Evolutionary conservation across 305 asterid species (phyloP), one percentile per base, ranked within the genome.

Genomic region (Lippia alba): DNA sequence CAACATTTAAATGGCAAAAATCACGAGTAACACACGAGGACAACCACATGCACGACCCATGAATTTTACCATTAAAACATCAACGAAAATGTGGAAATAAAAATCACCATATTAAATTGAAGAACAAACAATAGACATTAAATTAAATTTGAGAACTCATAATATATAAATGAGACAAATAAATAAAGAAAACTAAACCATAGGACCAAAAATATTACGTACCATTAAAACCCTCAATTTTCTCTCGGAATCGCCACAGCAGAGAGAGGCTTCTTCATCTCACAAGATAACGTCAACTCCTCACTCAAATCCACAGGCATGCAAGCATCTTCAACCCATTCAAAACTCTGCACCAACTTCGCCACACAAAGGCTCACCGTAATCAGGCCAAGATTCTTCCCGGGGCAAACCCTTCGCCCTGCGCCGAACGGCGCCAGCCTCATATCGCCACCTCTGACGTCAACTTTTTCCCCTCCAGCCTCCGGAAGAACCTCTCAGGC

Each of bases 351-450:
- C 6, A 51, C 12, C 56, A 51, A 51, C 11, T 51, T 17, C 9
- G 56, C 56, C 19, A 51, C 19, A 17, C 24, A 51, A 51, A 4
- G 30, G 12, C 19, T 17, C 4, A 16, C 56, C 19, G 56, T 51
- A 11, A 30, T 24, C 7, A 51, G 56, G 0, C 56, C 56, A 8
- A 51, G 19, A 5, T 16, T 16, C 56, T 51, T 51, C 8, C 56
- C 56, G 19, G 30, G 56, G 30, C 56, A 51, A 17, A 51, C 56
- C 11, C 56, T 4, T 10, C 56, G 84, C 2, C 95, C 95, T 0
- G 95, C 86, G 34, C 95, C 92, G 17, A 88, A 88, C 4, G 95
- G 92, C 3, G 92, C 89, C 0, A 88, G 80, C 76, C 95, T 67
- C 70, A 88, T 44, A 41, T 88, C 95, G 18, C 72, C 61, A 0